phyloP scores from a whole-genome alignment of 345 rosid genomes.

The Clarkia xantiana region DNA sequence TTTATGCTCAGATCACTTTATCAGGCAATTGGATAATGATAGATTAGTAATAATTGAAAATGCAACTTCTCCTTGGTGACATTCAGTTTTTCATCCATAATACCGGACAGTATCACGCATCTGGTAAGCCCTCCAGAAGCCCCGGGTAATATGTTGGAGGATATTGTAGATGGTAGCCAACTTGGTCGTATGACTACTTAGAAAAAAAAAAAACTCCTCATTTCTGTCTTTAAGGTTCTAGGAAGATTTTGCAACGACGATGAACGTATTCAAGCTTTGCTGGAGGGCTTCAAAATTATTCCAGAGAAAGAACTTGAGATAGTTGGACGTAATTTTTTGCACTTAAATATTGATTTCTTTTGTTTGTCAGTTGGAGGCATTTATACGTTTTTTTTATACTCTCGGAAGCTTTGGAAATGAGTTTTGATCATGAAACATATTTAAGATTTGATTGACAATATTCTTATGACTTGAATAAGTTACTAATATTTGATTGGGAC shows the following conservation, averaged over 20 bases:
- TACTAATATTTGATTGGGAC: too few species aligned
- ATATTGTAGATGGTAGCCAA: constrained; percentile 35
- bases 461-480: too few species aligned
- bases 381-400: too few species aligned
- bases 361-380: too few species aligned
- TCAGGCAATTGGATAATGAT: constrained; percentile 68
- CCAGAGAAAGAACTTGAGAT: constrained; percentile 79
- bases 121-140: constrained; percentile 90
- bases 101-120: constrained; percentile 59
- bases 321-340: constrained; percentile 43
- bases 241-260: constrained; percentile 64
- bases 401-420: constrained; percentile 64
- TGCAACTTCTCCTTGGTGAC: constrained; percentile 68
- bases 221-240: constrained; percentile 10
- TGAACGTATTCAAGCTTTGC: constrained; percentile 50
- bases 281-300: constrained; percentile 45
- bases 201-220: constrained; percentile 20
- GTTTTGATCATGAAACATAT: constrained; percentile 35
- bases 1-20: constrained; percentile 77
- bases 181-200: constrained; percentile 11
- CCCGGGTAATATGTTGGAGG: constrained; percentile 74
- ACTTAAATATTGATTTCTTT: too few species aligned
- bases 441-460: too few species aligned
- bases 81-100: constrained; percentile 35
- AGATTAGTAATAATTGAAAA: constrained; percentile 94